Percentiles rank a stretch among this genome's conserved stretches.
These are phyloP conservation scores for Trifolium subterraneum DNA, from an alignment of 306 rosid genomes.

Conservation along the genomic window DNA sequence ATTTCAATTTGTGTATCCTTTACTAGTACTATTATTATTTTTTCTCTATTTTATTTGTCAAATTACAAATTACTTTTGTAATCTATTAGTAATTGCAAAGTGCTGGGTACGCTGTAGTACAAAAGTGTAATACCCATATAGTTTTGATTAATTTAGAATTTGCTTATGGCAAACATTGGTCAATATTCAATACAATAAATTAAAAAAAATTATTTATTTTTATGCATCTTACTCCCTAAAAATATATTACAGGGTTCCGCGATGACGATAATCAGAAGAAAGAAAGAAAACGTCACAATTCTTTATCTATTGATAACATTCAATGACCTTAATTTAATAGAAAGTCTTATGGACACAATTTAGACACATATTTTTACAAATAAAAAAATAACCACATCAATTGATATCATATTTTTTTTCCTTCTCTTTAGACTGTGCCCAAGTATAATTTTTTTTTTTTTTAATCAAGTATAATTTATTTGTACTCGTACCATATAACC, in stretches of 20 bases:
- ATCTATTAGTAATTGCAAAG: conserved; percentile 14
- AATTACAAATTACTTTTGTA: conserved; percentile 6
- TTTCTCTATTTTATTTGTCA: conserved; percentile 26
- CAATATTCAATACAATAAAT: not conserved
- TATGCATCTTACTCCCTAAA: not conserved
- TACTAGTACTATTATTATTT: not conserved
- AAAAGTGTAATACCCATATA: conserved; percentile 8
- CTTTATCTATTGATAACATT: too few species aligned
- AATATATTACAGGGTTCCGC: not conserved
- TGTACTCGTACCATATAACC: too few species aligned
- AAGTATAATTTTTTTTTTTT: too few species aligned
- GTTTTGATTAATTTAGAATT: conserved; percentile 12
- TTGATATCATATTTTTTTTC: too few species aligned
- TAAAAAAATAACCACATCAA: too few species aligned
- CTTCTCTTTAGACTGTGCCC: too few species aligned
- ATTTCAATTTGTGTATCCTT: conserved; percentile 23
- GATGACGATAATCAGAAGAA: too few species aligned
- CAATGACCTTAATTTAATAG: too few species aligned
- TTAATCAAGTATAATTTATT: too few species aligned
- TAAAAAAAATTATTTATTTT: not conserved
- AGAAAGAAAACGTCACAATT: not conserved
- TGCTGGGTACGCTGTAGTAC: not conserved
- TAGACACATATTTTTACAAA: too few species aligned
- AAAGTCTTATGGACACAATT: too few species aligned
- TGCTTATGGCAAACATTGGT: conserved; percentile 17